These are phyloP conservation scores for Beauveria asiatica DNA, from an alignment of 2,329 filamentous ascomycete genomes.

Conservation along the genomic window DNA sequence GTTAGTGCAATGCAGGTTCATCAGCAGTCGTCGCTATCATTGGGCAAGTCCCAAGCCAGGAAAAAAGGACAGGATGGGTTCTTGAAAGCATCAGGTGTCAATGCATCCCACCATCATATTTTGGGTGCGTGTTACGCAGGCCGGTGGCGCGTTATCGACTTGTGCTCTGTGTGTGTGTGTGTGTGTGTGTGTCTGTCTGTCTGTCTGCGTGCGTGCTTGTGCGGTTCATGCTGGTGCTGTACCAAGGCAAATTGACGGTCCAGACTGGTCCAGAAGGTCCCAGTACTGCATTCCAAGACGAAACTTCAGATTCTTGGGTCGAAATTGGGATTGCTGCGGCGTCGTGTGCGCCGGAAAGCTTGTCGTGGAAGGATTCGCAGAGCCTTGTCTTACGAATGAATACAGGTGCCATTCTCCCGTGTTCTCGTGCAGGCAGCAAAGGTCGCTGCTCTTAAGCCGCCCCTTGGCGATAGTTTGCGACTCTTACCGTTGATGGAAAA, in stretches of 20 bases:
- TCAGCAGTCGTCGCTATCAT: not conserved
- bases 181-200: not conserved
- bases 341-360: not conserved
- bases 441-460: too few species aligned
- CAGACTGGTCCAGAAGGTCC: not conserved
- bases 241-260: not conserved
- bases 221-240: too few species aligned
- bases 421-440: too few species aligned
- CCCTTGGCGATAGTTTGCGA: too few species aligned
- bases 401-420: too few species aligned
- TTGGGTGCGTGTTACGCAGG: not conserved
- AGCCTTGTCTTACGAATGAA: too few species aligned
- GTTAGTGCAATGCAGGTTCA: not conserved
- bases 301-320: not conserved
- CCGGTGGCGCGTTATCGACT: not conserved
- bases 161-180: not conserved
- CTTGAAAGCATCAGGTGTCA: constrained; percentile 1
- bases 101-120: not conserved
- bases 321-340: not conserved
- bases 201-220: too few species aligned
- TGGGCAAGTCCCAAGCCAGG: not conserved
- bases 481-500: too few species aligned
- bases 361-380: not conserved
- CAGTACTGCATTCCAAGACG: not conserved
- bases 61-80: not conserved